These are phyloP conservation scores for Pholiota molesta DNA, from an alignment of 768 basidiomycete species.

Conservation along the genomic window DNA sequence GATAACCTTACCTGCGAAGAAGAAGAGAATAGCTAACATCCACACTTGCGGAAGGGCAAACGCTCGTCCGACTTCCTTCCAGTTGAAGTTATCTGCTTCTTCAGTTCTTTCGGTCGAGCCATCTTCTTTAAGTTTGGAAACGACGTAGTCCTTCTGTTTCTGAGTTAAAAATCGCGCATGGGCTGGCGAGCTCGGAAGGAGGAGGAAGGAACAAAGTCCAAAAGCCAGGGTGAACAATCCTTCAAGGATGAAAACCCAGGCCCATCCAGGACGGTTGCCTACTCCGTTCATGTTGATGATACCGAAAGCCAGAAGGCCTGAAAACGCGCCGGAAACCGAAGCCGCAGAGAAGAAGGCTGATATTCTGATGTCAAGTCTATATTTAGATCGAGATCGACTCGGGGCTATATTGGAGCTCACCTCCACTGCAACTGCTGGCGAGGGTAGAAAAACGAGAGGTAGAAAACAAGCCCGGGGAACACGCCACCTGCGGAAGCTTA, in stretches of 20 bases:
- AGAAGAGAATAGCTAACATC: conserved; percentile 51
- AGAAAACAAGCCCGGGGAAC: conserved; percentile 59
- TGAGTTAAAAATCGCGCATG: conserved; percentile 52
- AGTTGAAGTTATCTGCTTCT: conserved; percentile 49
- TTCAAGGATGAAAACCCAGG: conserved; percentile 71
- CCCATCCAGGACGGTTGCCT: conserved; percentile 59
- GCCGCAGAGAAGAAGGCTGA: conserved; percentile 54
- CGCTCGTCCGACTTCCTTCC: conserved; percentile 54
- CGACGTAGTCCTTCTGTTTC: conserved; percentile 52
- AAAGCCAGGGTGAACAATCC: conserved; percentile 66
- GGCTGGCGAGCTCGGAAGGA: conserved; percentile 40
- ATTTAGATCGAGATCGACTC: conserved; percentile 8
- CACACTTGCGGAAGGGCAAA: conserved; percentile 58
- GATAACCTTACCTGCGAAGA: conserved; percentile 47
- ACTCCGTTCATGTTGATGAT: conserved; percentile 68
- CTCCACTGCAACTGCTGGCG: conserved; percentile 53
- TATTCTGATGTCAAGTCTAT: conserved; percentile 36
- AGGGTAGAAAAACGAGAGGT: conserved; percentile 59
- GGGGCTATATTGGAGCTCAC: conserved; percentile 25
- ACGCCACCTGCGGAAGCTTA: conserved; percentile 47
- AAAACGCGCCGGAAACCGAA: conserved; percentile 67
- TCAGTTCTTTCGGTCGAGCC: conserved; percentile 39
- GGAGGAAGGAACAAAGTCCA: conserved; percentile 51
- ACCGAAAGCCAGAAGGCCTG: conserved; percentile 67
- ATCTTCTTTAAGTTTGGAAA: conserved; percentile 42